These are phyloP conservation scores for Sordariomycetes sp. DNA, from an alignment of 2,329 filamentous ascomycete species.

Conservation along the genomic window DNA sequence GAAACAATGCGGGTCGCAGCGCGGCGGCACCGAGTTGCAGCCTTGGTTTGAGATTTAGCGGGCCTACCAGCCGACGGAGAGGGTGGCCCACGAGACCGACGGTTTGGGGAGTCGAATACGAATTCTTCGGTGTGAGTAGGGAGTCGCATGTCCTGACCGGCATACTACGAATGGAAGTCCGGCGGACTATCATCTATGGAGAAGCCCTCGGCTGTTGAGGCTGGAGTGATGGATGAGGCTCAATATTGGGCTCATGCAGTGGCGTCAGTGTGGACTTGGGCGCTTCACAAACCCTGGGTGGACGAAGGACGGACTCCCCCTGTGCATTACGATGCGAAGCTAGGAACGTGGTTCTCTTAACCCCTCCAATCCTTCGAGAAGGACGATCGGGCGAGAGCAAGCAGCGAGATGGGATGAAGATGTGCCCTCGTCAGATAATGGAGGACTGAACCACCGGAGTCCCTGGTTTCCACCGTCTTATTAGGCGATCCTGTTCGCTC, in stretches of 20 bases:
- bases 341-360: neutral
- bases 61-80: neutral
- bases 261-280: neutral
- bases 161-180: neutral
- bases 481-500: constrained; percentile 1
- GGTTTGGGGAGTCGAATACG: neutral
- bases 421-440: neutral
- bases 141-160: too few species aligned
- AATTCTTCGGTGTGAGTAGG: neutral
- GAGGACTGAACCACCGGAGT: neutral
- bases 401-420: neutral
- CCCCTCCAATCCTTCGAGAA: neutral
- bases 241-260: neutral
- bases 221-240: neutral
- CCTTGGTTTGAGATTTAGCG: constrained; percentile 3
- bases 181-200: neutral
- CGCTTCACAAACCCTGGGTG: neutral
- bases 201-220: neutral
- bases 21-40: neutral
- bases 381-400: neutral
- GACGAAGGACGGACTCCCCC: neutral
- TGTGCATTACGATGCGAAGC: neutral
- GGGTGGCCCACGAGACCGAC: neutral
- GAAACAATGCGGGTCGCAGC: constrained; percentile 5
- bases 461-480: neutral